Evolutionary conservation across 1,284 basidiomycete species (phyloP).

Genomic region (Trametes hirsuta): DNA sequence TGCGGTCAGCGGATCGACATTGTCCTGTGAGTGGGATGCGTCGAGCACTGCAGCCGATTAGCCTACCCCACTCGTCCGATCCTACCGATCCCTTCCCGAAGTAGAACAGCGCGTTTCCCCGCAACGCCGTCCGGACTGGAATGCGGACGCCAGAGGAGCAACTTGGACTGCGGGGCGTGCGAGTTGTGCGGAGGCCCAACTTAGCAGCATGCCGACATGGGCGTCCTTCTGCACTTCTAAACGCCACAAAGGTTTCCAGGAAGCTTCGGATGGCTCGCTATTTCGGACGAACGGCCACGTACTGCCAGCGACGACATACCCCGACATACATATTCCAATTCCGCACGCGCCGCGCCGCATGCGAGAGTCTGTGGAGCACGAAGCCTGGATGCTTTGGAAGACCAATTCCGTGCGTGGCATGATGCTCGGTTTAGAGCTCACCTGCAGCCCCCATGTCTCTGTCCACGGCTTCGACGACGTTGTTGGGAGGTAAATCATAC

Average conservation of each 20-base stretch:
- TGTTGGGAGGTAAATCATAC: conserved; percentile 2
- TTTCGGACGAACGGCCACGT: neutral
- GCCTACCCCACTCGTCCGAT: neutral
- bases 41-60: no score
- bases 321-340: conserved; percentile 4
- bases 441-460: neutral
- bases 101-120: neutral
- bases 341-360: neutral
- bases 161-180: neutral
- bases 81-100: neutral
- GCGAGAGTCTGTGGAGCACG: conserved; percentile 7
- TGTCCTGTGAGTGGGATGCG: no score
- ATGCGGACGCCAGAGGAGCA: neutral
- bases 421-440: conserved; percentile 10
- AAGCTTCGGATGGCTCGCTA: neutral
- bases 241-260: conserved; percentile 6
- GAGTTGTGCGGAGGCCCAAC: neutral
- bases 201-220: neutral
- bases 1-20: no score
- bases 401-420: conserved; percentile 4
- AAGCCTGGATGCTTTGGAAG: neutral
- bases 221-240: conserved; percentile 4
- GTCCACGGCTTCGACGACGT: neutral
- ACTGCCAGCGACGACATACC: conserved; percentile 1
- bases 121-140: neutral